Evolutionary conservation across 148 eudicot genomes (phyloP), one percentile per base, ranked within the genome.

Genomic region (Diospyros kaki): DNA sequence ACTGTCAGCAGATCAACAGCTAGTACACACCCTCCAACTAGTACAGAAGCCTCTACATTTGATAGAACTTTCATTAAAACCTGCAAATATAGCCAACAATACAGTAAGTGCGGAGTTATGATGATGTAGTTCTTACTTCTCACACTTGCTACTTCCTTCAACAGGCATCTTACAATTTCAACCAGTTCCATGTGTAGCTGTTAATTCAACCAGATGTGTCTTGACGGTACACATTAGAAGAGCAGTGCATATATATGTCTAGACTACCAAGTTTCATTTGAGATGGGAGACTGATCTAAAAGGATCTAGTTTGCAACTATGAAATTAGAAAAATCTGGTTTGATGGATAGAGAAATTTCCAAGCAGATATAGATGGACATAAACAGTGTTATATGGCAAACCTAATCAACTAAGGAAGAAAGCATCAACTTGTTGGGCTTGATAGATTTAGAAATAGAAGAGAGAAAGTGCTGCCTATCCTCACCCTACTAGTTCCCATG

Each of bases 1-100:
- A 83, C 87, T 65, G 99, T 90, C 71, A 95, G 81, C 73, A 95
- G 71, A 88, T 95, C 99, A 81, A 89, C 99, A 74, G 97, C 97
- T 70, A 95, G 82, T 12, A 95, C 99, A 81, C 97, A 95, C 58
- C 99, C 99, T 55, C 99, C 99, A 66, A 93, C 99, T 86, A 93
- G 84, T 77, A 95, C 99, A 81, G 97, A 89, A 45, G 94, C 90
- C 87, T 92, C 99, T 64, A 95, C 91, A 84, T 95, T 95, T 68
- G 93, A 78, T 82, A 90, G 81, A 71, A 87, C 89, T 78, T 86
- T 95, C 99, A 95, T 92, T 80, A 95, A 76, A 84, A 92, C 99
- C 97, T 95, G 87, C 79, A 83, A 39, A 76, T 5, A 75, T 38
- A 61, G 66, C 58, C 71, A 67, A 55, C 15, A 51, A 64, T 68